Base-by-base conservation (phyloP, 2,329 filamentous ascomycete species). In the Bipolaris gigantea region DNA sequence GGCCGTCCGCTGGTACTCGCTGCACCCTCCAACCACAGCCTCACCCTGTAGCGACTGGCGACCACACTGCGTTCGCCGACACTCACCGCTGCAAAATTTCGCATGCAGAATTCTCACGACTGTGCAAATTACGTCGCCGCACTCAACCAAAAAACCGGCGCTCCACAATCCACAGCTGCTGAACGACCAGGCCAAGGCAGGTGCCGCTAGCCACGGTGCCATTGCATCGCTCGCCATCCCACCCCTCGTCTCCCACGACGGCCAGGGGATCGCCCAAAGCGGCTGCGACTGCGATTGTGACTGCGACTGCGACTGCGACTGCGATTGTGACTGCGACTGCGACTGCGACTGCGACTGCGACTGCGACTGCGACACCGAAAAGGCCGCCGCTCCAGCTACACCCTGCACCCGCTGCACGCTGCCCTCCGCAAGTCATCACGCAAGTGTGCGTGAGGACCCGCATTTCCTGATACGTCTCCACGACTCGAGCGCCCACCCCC, bases 51-150 rank as follows among this genome's bases (percentile, higher is more conserved):
- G 57, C 57, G 50, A 56, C 44, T 48, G 57, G 57, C 52, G 49
- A 44, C 59, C 48, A 48, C 45, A 55, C 23, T 30, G 33, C 53
- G 52, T 54, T 63, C 55, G 61, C 61, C 61, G 61, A 63, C 61
- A 53, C 60, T 63, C 55, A 63, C 61, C 61, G 61, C 61, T 61
- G 53, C 59, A 57, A 56, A 60, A 57, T 61, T 61, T 58, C 59
- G 51, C 54, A 45, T 56, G 55, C 57, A 62, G 59, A 62, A 58
- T 56, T 62, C 55, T 60, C 56, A 56, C 52, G 21, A 43, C 27
- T 51, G 44, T 51, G 44, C 48, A 53, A 54, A 52, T 52, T 54
- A 56, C 57, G 43, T 56, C 48, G 55, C 25, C 27, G 55, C 35
- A 42, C 57, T 61, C 61, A 53, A 53, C 56, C 51, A 54, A 54